These are phyloP conservation scores for Hanseniaspora valbyensis DNA, from an alignment of 805 yeast species.

Conservation along the genomic window DNA sequence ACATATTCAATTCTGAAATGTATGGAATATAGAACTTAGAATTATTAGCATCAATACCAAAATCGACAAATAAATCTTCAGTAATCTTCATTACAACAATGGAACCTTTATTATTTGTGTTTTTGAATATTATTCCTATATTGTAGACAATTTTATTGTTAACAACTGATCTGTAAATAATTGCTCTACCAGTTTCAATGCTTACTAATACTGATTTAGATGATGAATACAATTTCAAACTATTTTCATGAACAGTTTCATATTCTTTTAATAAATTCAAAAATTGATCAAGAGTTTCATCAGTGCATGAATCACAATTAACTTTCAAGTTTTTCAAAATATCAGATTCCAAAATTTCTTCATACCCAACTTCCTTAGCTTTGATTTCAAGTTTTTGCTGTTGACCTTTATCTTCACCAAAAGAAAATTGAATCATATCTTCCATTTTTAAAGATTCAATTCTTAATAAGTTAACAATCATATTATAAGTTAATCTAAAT, in stretches of 20 bases:
- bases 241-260: conserved; percentile 34
- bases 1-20: not conserved
- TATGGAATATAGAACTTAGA: conserved; percentile 10
- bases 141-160: conserved; percentile 23
- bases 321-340: conserved; percentile 7
- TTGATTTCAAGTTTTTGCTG: conserved; percentile 35
- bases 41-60: conserved; percentile 5
- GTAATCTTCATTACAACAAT: conserved; percentile 29
- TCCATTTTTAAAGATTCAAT: conserved; percentile 94
- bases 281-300: conserved; percentile 35
- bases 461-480: conserved; percentile 83
- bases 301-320: conserved; percentile 27
- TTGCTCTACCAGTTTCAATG: conserved; percentile 44
- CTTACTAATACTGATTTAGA: conserved; percentile 39
- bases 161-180: conserved; percentile 44
- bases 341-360: conserved; percentile 18
- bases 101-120: conserved; percentile 18
- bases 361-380: conserved; percentile 26
- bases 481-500: conserved; percentile 86
- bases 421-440: conserved; percentile 93
- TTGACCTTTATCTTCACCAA: conserved; percentile 82
- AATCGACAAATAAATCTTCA: conserved; percentile 19
- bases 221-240: conserved; percentile 39
- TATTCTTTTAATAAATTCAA: conserved; percentile 39
- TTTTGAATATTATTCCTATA: conserved; percentile 44